Evolutionary conservation across 2,329 filamentous ascomycete genomes (phyloP), one percentile per base, ranked within the genome.

Genomic region (Alternaria alternata): DNA sequence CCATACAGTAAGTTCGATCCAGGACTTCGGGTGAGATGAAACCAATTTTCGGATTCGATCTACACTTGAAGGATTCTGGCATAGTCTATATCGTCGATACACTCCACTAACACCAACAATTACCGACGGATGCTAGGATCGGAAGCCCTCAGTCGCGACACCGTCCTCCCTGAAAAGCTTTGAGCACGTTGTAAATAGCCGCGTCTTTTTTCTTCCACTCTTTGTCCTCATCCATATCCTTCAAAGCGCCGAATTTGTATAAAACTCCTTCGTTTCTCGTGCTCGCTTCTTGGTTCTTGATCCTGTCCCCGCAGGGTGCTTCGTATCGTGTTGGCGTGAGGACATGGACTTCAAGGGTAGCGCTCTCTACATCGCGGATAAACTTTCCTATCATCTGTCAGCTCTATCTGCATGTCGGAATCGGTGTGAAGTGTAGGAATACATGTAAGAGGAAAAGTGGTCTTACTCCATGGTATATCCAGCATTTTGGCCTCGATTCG

Each of bases 281-380:
- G 5, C 5, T 36, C 8, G 36, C 46, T 8, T 51, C 44, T 16
- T 51, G 36, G 12, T 44, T 44, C 8, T n/a, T 16, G 3, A 46
- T 20, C 20, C 5, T 26, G 14, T 28, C 8, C 14, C 14, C 18
- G 12, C 22, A 22, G 22, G 47, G 39, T n/a, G 22, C 47, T 26
- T 57, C 4, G 32, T 64, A 64, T 20, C 43, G 48, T 11, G 62
- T 59, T 18, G 59, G 55, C 16, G 46, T 52, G 7, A 64, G 53
- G 5, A 59, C 22, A 48, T 62, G 59, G 18, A 59, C 20, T 30
- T 64, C 34, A 6, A 38, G 34, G 12, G 39, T 20, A 9, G 53
- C 44, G 3, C 16, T 12, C 26, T 54, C 20, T 7, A 59, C 39
- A 34, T 64, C 59, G 4, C 8, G 22, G 3, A 57, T 16, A 12